Conservation (phyloP, 2,329 filamentous ascomycete genomes). For the Sporothrix curviconia region DNA sequence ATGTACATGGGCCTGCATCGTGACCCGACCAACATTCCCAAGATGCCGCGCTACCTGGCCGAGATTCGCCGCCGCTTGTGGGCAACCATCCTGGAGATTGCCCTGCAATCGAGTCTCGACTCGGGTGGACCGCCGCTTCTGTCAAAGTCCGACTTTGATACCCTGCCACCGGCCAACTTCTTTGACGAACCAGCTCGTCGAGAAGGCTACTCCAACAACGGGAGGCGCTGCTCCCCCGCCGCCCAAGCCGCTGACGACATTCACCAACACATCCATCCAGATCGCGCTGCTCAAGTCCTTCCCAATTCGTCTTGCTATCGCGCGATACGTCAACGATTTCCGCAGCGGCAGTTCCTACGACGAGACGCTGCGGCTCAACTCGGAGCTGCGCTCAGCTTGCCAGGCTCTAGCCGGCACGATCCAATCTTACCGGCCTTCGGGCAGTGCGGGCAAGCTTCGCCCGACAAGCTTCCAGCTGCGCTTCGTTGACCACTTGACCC, state of each 20-base stretch:
- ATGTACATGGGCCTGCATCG: constrained; percentile 46
- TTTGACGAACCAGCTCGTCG: constrained; percentile 43
- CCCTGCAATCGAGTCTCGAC: constrained; percentile 38
- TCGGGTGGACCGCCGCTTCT: constrained; percentile 42
- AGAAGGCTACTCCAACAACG: constrained; percentile 18
- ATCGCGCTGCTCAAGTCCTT: constrained; percentile 40
- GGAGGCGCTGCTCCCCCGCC: constrained; percentile 16
- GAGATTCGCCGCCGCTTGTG: constrained; percentile 42
- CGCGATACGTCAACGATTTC: constrained; percentile 42
- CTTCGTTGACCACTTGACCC: constrained; percentile 36
- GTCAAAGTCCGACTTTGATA: constrained; percentile 40
- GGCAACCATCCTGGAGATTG: constrained; percentile 36
- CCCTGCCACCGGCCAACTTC: constrained; percentile 41
- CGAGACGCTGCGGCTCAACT: constrained; percentile 40
- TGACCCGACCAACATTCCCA: constrained; percentile 37
- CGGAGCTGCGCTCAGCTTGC: constrained; percentile 37
- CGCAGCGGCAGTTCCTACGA: constrained; percentile 38
- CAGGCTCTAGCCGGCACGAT: constrained; percentile 28
- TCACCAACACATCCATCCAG: constrained; percentile 44
- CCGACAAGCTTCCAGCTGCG: constrained; percentile 35
- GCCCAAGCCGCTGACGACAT: constrained; percentile 29
- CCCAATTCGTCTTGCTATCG: constrained; percentile 36
- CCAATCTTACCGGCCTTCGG: constrained; percentile 23
- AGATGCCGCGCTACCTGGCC: constrained; percentile 27
- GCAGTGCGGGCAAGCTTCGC: constrained; percentile 7